Base-by-base conservation (phyloP, 352 stramenopile genomes). In the Phytophthora podocarpi region DNA sequence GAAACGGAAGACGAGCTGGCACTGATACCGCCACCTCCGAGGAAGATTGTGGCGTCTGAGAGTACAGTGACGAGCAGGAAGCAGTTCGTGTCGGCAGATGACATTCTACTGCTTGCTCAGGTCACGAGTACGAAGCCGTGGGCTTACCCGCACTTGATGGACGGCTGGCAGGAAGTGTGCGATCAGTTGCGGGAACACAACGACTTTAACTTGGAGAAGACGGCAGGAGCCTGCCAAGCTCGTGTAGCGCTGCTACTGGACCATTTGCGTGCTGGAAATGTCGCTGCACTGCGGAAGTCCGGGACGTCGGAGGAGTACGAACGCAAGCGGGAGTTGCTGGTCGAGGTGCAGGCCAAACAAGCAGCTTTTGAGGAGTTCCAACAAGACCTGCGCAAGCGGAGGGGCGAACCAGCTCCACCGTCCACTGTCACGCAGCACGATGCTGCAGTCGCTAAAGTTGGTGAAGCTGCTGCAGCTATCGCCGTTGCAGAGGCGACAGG, bases 21-120 rank as follows among this genome's bases (percentile, higher is more conserved):
- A 13, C 16, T 59, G 39, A 58, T 64, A 20, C 42, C 41, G 30
- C 28, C 37, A n/a, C 27, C 16, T 20, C 16, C 48, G n/a, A 27
- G 5, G 11, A 59, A 50, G 18, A 51, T 8, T 9, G 15, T 4
- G 3, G 26, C 21, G 0, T 52, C 42, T 15, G 26, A 26, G 20
- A 40, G 16, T 15, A 16, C 27, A 27, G 31, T 16, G 23, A 11
- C 31, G 40, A 40, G 36, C n/a, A 49, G 55, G 21, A 74, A 73
- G 48, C 70, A 78, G n/a, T 79, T 79, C 50, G 58, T 75, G 10
- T 72, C 70, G 20, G 62, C 62, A 0, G 67, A 76, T 27, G 70
- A 79, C 23, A 67, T 79, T 40, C 5, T 74, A 21, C 50, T 79
- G 32, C 56, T 79, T 1, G 57, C 61, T 20, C 66, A 79, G n/a